Conservation (phyloP, 257 asterid species). For the Solanum paucissectum region DNA sequence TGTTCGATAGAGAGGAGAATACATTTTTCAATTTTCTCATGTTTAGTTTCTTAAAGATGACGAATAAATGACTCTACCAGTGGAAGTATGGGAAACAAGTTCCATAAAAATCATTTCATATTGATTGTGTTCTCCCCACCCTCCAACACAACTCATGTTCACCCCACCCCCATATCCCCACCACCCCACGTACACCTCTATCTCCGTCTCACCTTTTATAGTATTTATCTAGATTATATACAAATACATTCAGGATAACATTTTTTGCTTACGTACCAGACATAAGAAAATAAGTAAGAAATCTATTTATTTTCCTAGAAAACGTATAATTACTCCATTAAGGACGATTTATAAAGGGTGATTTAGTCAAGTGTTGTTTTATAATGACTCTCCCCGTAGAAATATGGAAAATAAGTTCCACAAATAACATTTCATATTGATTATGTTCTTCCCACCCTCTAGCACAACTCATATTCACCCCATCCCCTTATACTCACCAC, state of each 20-base stretch:
- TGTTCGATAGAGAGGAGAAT: too few species aligned
- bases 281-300: not conserved
- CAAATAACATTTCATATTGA: not conserved
- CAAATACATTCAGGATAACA: not conserved
- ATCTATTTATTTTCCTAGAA: too few species aligned
- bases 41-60: not conserved
- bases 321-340: too few species aligned
- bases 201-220: fast-evolving
- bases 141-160: not conserved
- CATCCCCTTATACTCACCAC: too few species aligned
- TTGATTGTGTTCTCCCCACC: not conserved
- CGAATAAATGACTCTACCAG: not conserved
- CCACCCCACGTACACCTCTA: not conserved
- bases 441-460: not conserved
- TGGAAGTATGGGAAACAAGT: not conserved
- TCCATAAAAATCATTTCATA: not conserved
- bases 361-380: too few species aligned
- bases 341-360: too few species aligned
- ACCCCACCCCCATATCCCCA: fast-evolving
- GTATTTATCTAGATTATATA: not conserved
- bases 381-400: not conserved
- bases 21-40: not conserved
- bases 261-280: not conserved
- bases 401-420: not conserved
- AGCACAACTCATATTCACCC: not conserved